A percentile compares a stretch with the other conserved stretches of the same genome.
Conservation (phyloP, 805 yeast species). For the Kodamaea lidongshanica region DNA sequence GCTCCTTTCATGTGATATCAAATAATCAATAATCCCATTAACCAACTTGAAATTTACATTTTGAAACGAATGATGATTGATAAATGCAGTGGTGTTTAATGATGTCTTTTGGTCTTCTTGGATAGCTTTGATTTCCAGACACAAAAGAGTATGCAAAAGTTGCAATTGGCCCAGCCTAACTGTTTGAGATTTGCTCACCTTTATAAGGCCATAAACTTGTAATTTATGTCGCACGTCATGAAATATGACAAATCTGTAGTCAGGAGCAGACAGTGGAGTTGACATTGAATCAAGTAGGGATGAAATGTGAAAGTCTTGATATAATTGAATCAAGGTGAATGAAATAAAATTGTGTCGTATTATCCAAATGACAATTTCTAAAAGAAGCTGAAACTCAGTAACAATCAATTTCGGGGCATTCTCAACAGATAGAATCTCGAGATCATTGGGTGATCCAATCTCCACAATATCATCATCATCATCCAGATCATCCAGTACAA, state of each 20-base stretch:
- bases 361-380: slow-evolving; percentile 19
- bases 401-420: slow-evolving; percentile 13
- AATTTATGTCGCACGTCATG: slow-evolving; percentile 23
- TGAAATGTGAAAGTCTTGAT: slow-evolving; percentile 14
- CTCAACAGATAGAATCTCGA: slow-evolving; percentile 11
- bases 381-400: slow-evolving; percentile 18
- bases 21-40: slow-evolving; percentile 23
- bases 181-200: slow-evolving; percentile 18
- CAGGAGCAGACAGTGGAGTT: not conserved
- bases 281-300: slow-evolving; percentile 13
- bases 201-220: slow-evolving; percentile 20
- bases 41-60: slow-evolving; percentile 13
- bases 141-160: slow-evolving; percentile 3
- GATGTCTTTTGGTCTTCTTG: not conserved
- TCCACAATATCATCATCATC: slow-evolving; percentile 7
- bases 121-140: not conserved
- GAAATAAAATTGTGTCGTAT: slow-evolving; percentile 12
- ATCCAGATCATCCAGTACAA: slow-evolving; percentile 1
- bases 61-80: slow-evolving; percentile 4
- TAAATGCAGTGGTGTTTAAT: slow-evolving; percentile 1
- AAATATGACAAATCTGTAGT: slow-evolving; percentile 15
- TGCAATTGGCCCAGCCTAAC: slow-evolving; percentile 13
- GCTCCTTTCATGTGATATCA: slow-evolving; percentile 13
- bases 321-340: slow-evolving; percentile 18
- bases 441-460: too few species aligned